Conservation (phyloP, 345 rosid species). For the Litchi chinensis region DNA sequence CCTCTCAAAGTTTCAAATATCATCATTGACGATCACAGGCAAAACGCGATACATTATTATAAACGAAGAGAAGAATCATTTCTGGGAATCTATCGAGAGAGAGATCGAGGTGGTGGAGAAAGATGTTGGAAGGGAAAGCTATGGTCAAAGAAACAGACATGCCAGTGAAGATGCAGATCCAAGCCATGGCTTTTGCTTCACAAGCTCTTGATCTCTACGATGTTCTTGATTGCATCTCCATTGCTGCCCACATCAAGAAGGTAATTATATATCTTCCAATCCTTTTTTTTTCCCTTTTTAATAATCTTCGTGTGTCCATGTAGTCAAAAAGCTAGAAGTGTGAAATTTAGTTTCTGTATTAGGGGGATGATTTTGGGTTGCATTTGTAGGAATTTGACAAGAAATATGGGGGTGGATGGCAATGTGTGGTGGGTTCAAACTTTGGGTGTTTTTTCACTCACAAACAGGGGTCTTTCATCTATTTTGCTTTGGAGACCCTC, state of each 20-base stretch:
- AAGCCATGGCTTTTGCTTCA: slow-evolving; percentile 44
- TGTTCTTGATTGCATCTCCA: slow-evolving; percentile 42
- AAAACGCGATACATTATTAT: neutral
- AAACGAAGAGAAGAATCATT: too few relatives aligned
- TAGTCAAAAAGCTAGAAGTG: neutral
- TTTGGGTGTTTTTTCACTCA: slow-evolving; percentile 58
- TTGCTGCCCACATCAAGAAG: slow-evolving; percentile 53
- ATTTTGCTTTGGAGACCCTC: slow-evolving; percentile 50
- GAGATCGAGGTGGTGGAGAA: neutral
- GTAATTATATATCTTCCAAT: slow-evolving; percentile 12
- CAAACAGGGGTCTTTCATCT: slow-evolving; percentile 46
- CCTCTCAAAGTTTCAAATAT: neutral
- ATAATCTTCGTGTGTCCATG: neutral
- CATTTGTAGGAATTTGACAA: slow-evolving; percentile 46
- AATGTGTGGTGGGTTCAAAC: slow-evolving; percentile 55
- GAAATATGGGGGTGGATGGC: slow-evolving; percentile 50
- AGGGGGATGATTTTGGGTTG: neutral
- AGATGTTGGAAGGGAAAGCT: slow-evolving; percentile 57
- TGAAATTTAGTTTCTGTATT: neutral
- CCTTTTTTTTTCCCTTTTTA: too few relatives aligned
- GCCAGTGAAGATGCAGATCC: slow-evolving; percentile 40
- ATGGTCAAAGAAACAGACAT: slow-evolving; percentile 43
- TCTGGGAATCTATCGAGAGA: neutral
- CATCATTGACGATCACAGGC: neutral
- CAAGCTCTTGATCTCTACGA: slow-evolving; percentile 50